Conservation (phyloP, 352 stramenopile species). For the Thalassiosira sp. region DNA sequence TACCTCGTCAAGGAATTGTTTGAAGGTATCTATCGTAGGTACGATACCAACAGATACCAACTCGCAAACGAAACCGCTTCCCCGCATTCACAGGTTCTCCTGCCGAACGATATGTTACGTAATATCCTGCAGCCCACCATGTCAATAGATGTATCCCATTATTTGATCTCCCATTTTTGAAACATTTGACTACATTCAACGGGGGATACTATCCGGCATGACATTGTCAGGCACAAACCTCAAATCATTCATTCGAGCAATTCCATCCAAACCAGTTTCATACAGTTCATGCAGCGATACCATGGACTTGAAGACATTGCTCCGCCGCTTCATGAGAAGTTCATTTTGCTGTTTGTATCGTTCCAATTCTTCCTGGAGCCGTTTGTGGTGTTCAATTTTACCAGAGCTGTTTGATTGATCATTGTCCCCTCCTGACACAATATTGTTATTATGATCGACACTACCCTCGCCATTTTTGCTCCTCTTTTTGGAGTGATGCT, state of each 20-base stretch:
- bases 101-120: no score
- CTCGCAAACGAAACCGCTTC: no score
- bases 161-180: neutral
- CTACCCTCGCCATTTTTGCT: neutral
- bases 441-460: neutral
- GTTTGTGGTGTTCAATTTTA: conserved; percentile 10
- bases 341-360: conserved; percentile 43
- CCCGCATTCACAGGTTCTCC: no score
- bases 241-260: conserved; percentile 45
- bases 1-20: no score
- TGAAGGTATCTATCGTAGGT: no score
- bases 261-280: conserved; percentile 50
- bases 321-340: conserved; percentile 22
- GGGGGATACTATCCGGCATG: conserved; percentile 37
- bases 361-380: conserved; percentile 33
- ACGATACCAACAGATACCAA: no score
- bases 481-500: conserved; percentile 1
- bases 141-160: neutral
- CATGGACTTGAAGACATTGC: conserved; percentile 33
- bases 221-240: conserved; percentile 51
- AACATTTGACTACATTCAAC: conserved; percentile 8
- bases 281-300: conserved; percentile 48
- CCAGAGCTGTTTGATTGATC: neutral
- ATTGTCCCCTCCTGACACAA: neutral
- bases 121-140: no score